Base-by-base conservation (phyloP, 2,329 filamentous ascomycete genomes). In the Pyrenophora teres region DNA sequence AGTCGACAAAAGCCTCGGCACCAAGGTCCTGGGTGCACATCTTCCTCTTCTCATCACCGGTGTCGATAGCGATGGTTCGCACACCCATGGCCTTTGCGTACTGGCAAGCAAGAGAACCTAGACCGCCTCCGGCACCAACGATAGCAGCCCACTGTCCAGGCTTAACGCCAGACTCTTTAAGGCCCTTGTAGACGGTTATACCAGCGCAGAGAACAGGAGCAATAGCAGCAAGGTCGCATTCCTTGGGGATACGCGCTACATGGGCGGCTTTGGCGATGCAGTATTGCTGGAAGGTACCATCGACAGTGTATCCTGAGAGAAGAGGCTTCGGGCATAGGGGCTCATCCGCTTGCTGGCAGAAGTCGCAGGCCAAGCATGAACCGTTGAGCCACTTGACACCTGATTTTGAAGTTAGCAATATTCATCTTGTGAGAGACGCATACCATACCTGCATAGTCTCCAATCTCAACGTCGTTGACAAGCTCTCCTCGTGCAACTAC, bases 251-350 rank as follows among this genome's bases (percentile, higher is more conserved):
- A 62, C 87, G 86, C 23, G 91, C 90, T 13, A 94, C 86, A 74
- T 96, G 90, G 15, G 88, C 85, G 13, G 91, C 92, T 76, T 96
- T 95, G 63, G 87, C 92, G 62, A 96, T 84, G 73, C 84, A 85
- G 79, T 96, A 97, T 80, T 96, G 87, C 80, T 97, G 92, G 83
- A 97, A 97, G 36, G 87, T 87, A 27, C 92, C 92, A 72, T 96
- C 90, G 71, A 96, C 91, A 4, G 90, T 95, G 82, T 95, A 96
- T 50, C 93, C 93, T 0, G 91, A 95, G 35, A 96, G 83, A 31
- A 83, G 78, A 21, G 89, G 85, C 53, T 89, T 79, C 13, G 82
- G 75, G 78, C 93, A 97, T 5, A 96, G 86, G 2, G 90, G 87
- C 78, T 97, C 92, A 64, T 96, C 89, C 40, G 84, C 75, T 63